Evolutionary conservation across 2,329 filamentous ascomycete species (phyloP), one percentile per base, ranked within the genome.

Genomic region (Nectriaceae sp.): DNA sequence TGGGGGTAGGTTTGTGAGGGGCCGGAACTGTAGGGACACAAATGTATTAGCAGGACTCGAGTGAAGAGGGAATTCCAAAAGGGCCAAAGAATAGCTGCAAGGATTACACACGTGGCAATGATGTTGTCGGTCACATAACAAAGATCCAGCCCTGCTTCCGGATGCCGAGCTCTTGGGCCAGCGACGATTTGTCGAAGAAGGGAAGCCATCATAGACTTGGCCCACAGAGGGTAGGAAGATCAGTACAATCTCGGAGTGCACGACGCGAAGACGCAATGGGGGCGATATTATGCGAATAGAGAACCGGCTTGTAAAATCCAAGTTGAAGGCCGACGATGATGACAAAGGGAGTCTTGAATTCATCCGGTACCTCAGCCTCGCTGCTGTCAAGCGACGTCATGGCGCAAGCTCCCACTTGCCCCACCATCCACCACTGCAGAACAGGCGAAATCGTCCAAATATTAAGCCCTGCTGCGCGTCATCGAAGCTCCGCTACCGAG

Each of bases 91-190:
- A 20, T 13, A 26, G 11, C 11, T 6, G 16, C n/a, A 16, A 19
- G 20, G 10, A 42, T 6, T 13, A 5, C 3, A 16, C 6, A 11
- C 76, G 80, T 84, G 15, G 77, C 83, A 49, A 84, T 81, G 54
- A 87, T 89, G 63, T 88, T 83, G 62, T 92, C 84, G 0, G 91
- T 96, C 29, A 97, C 92, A 70, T 99, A 99, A 77, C 93, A 97
- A 38, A 99, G 80, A 67, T 99, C 94, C 21, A 99, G 79, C 5
- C 89, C 88, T 6, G 93, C 88, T 74, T 97, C 93, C 22, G 88
- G 80, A 67, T 97, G 92, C 61, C 87, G 83, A 50, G 86, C 78
- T 57, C 94, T 84, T 11, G 94, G 93, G 10, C 92, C 87, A 38
- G 94, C 91, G 53, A 97, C 90, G 55, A 97, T 89, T 67, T 96